Evolutionary conservation across 331 rosid species (phyloP).

Genomic region (Cydonia oblonga): DNA sequence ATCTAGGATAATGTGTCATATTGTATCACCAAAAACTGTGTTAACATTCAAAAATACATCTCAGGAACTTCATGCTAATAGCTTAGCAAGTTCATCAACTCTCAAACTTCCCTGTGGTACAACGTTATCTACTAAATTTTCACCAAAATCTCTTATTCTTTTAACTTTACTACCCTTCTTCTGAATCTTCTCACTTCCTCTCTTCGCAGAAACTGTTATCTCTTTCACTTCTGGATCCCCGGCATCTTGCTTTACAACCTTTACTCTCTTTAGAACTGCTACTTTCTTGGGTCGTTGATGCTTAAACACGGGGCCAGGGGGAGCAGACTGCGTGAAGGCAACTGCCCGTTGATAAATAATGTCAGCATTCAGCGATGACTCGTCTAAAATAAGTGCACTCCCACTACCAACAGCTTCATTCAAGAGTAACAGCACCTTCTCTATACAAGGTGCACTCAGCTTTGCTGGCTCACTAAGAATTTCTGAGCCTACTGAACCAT

Average conservation of each 20-base stretch:
- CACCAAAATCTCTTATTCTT: constrained; percentile 38
- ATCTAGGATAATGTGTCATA: not conserved
- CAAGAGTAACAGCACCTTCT: constrained; percentile 39
- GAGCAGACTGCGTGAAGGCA: constrained; percentile 55
- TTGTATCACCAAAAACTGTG: not conserved
- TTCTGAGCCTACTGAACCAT: constrained; percentile 22
- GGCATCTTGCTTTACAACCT: constrained; percentile 20
- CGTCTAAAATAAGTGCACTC: constrained; percentile 51
- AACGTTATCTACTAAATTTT: constrained; percentile 25
- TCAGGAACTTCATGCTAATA: constrained; percentile 29
- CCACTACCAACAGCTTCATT: constrained; percentile 66
- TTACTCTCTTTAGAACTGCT: constrained; percentile 16
- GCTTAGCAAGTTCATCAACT: constrained; percentile 82
- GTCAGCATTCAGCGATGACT: constrained; percentile 54
- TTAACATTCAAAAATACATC: not conserved
- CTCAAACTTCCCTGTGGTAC: constrained; percentile 75
- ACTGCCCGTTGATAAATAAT: constrained; percentile 44
- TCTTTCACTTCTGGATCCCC: constrained; percentile 20
- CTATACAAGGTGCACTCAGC: constrained; percentile 23
- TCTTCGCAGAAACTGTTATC: constrained; percentile 14
- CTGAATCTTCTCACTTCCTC: constrained; percentile 22
- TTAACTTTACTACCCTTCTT: constrained; percentile 25
- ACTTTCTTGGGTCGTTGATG: constrained; percentile 23
- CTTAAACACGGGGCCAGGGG: constrained; percentile 55
- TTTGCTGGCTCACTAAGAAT: constrained; percentile 18